Percentiles rank a stretch among this genome's conserved stretches.
These are phyloP conservation scores for Boletus sp. DNA, from an alignment of 768 basidiomycete genomes.

Conservation along the genomic window DNA sequence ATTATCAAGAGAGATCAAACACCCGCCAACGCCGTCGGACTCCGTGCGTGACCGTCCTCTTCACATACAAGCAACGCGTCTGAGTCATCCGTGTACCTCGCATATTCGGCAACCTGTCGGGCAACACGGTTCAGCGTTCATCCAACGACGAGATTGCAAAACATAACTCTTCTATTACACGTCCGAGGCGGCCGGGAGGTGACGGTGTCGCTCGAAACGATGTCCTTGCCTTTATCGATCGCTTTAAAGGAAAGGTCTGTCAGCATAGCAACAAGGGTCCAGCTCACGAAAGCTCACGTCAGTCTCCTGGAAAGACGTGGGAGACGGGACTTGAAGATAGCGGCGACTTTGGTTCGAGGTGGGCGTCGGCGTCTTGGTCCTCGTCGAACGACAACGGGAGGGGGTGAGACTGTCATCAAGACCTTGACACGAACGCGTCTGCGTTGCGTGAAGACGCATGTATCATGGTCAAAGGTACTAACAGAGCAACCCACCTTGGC, in stretches of 20 bases:
- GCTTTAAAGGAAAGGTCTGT: not conserved
- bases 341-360: not conserved
- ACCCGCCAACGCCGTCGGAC: not conserved
- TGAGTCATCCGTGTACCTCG: not conserved
- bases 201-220: constrained; percentile 14
- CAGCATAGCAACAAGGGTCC: no score
- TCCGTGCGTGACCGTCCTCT: not conserved
- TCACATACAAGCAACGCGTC: not conserved
- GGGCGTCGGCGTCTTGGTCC: not conserved
- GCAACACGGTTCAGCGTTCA: not conserved
- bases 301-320: constrained; percentile 9
- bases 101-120: constrained; percentile 9
- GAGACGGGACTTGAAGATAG: constrained; percentile 19
- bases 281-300: constrained; percentile 1
- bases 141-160: not conserved
- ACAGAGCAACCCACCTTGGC: not conserved
- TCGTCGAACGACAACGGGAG: not conserved
- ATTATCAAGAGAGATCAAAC: not conserved
- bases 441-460: not conserved
- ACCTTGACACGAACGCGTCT: not conserved
- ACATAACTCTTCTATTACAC: constrained; percentile 23
- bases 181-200: constrained; percentile 11
- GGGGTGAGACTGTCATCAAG: not conserved
- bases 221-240: not conserved
- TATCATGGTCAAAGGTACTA: no score